phyloP scores from a whole-genome alignment of 139 green algal species.

The Prasinococcaceae sp. region DNA sequence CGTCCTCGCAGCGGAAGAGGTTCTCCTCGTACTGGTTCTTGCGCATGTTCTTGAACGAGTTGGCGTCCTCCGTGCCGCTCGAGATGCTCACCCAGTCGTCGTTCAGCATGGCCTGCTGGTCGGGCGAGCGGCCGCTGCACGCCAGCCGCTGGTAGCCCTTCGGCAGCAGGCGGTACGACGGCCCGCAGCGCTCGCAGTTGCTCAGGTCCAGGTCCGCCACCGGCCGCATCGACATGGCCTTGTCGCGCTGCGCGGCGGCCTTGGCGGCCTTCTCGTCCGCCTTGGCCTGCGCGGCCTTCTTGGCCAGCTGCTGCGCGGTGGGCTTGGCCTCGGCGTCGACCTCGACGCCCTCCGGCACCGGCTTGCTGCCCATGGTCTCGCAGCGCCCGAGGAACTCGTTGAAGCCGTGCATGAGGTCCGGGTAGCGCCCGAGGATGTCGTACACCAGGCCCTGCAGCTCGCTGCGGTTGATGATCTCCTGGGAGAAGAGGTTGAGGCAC shows the following conservation, averaged over 20 bases:
- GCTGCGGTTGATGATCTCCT: constrained; percentile 65
- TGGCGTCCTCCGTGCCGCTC: constrained; percentile 79
- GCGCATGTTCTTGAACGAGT: constrained; percentile 87
- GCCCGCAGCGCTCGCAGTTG: constrained; percentile 49
- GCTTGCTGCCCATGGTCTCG: constrained; percentile 45
- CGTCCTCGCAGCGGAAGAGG: constrained; percentile 83
- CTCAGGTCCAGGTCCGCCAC: constrained; percentile 81
- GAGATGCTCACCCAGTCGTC: constrained; percentile 86
- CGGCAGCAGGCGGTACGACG: constrained; percentile 85
- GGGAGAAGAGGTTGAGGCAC: constrained; percentile 80
- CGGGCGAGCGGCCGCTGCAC: constrained; percentile 25
- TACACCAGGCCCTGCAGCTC: constrained; percentile 52
- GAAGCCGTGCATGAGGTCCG: constrained; percentile 70
- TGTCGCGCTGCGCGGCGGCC: too few relatives aligned
- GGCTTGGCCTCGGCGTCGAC: too few relatives aligned
- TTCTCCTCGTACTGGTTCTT: constrained; percentile 98
- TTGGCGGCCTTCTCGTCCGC: too few relatives aligned
- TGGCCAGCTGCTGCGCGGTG: too few relatives aligned
- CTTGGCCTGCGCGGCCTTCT: too few relatives aligned
- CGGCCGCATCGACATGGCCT: constrained; percentile 71
- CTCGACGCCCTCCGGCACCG: too few relatives aligned
- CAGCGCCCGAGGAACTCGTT: constrained; percentile 63
- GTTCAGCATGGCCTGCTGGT: constrained; percentile 60
- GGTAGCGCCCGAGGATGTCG: constrained; percentile 72
- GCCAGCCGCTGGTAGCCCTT: constrained; percentile 26